Percentiles rank a stretch among this genome's conserved stretches.
Evolutionary conservation across 2,329 filamentous ascomycete genomes (phyloP).

Genomic region (Colletotrichum limetticola): DNA sequence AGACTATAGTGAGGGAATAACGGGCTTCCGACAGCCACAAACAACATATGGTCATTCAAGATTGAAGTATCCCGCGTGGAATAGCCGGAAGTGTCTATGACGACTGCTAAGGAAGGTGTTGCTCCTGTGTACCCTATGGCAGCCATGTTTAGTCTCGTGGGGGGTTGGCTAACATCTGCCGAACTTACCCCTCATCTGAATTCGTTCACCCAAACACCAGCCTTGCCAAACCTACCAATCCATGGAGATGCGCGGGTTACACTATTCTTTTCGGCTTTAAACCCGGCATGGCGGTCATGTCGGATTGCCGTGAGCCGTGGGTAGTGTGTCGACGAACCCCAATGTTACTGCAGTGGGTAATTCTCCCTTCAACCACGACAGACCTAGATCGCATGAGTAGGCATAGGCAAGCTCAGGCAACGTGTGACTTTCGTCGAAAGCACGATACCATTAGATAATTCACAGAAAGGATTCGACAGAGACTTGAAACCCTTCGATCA

Average conservation of each 20-base stretch:
- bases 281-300: neutral
- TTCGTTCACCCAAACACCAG: neutral
- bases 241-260: neutral
- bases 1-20: neutral
- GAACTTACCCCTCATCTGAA: neutral
- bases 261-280: neutral
- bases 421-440: too few relatives aligned
- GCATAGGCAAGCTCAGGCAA: too few relatives aligned
- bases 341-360: neutral
- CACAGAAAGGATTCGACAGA: neutral
- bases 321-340: neutral
- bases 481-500: neutral
- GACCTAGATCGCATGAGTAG: too few relatives aligned
- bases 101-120: neutral
- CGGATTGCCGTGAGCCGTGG: neutral
- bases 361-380: too few relatives aligned
- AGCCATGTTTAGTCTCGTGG: neutral
- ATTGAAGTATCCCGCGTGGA: neutral
- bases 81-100: neutral
- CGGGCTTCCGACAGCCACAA: neutral
- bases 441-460: too few relatives aligned
- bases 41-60: neutral
- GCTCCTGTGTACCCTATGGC: neutral
- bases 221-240: neutral
- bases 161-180: neutral